Base-by-base conservation (phyloP, 805 yeast genomes). In the Candida cerambycidarum region DNA sequence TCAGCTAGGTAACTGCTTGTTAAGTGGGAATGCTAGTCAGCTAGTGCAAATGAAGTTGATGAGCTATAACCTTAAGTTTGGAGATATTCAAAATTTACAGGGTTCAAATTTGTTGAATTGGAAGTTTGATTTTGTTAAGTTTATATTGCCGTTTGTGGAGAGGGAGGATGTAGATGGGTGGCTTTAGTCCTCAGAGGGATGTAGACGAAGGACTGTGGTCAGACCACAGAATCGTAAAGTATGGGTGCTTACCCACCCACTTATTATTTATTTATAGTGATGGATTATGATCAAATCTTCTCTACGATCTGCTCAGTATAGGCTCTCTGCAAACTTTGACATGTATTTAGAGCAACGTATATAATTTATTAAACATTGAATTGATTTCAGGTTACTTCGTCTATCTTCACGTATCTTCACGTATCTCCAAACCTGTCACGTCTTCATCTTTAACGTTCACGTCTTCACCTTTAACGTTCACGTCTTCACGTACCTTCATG, bases 101-200 rank as follows among this genome's bases (percentile, higher is more conserved):
- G 38, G 33, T 9, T 30, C 14, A 5, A 15, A 35, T 24, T 34
- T 34, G 13, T 11, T 41, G 24, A 28, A 40, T 35, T 61, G 62
- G 62, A 52, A 47, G 36, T 41, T 36, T 23, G 57, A 55, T 12
- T 57, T 57, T 25, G 43, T 47, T 21, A 47, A 47, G 15, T 24
- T 35, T 1, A 50, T 67, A 9, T 38, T 59, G 2, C 62, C 63
- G 2, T 61, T 67, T 41, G 51, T 63, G 8, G 56, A 56, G 14
- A 51, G 50, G 13, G 75, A 70, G 44, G 56, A 51, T 38, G 41
- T 53, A 17, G 66, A 68, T 15, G 75, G 74, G 4, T 70, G 73
- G 73, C 50, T 45, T n/a, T 53, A 47, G 23, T 6, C 23, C 23
- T 6, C 23, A 32, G 5, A 13, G 24, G 7, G n/a, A 9, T 11